Evolutionary conservation across 176 grass and related monocot genomes (phyloP).

Genomic region (Miscanthus lutarioriparius): DNA sequence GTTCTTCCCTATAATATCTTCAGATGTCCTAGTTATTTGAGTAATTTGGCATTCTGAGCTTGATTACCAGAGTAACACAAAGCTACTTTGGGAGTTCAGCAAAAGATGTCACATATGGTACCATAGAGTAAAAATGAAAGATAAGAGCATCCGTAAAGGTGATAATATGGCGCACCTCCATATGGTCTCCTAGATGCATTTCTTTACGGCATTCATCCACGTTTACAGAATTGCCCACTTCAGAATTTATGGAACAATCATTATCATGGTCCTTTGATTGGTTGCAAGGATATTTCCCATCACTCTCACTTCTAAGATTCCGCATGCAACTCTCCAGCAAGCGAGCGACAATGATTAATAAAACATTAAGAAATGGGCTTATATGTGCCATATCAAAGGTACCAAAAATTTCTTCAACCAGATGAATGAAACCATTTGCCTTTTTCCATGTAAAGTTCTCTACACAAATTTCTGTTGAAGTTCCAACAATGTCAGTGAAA

Average conservation of each 20-base stretch:
- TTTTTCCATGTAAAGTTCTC: constrained; percentile 75
- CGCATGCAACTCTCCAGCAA: constrained; percentile 77
- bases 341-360: constrained; percentile 74
- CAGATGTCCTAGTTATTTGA: not conserved
- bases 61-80: constrained; percentile 1
- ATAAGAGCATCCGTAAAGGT: not conserved
- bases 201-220: constrained; percentile 25
- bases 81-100: not conserved
- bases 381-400: constrained; percentile 81
- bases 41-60: constrained; percentile 10
- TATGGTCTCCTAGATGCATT: constrained; percentile 24
- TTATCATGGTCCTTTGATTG: constrained; percentile 36
- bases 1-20: not conserved
- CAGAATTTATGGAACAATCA: not conserved
- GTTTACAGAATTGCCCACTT: constrained; percentile 43
- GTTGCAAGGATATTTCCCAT: constrained; percentile 28
- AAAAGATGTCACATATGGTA: constrained; percentile 22
- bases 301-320: constrained; percentile 30
- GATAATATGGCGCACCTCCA: constrained; percentile 38
- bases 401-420: constrained; percentile 74
- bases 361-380: constrained; percentile 62
- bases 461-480: constrained; percentile 49
- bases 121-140: constrained; percentile 12
- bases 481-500: constrained; percentile 47
- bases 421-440: constrained; percentile 81